These are phyloP conservation scores for Ustilago vetiveriae DNA, from an alignment of 1,284 basidiomycete species.

Conservation along the genomic window DNA sequence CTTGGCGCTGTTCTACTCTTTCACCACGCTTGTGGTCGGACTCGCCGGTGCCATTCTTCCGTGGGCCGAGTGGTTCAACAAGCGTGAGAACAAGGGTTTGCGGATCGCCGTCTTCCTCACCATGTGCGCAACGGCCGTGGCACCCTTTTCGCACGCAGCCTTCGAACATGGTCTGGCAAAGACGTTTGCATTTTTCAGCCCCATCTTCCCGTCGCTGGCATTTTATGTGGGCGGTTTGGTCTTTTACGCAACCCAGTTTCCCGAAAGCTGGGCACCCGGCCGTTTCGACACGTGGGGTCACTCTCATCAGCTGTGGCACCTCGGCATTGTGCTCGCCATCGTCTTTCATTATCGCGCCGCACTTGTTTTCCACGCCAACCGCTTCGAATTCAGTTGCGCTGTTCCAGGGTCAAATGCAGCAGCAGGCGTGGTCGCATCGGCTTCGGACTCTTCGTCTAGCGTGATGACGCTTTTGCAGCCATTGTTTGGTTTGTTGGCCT, in stretches of 20 bases:
- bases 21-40: slow-evolving; percentile 59
- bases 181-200: slow-evolving; percentile 58
- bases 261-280: slow-evolving; percentile 62
- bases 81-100: slow-evolving; percentile 55
- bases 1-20: slow-evolving; percentile 58
- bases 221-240: slow-evolving; percentile 61
- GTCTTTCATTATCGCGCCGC: slow-evolving; percentile 62
- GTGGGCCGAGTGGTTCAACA: slow-evolving; percentile 65
- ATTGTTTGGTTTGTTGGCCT: slow-evolving; percentile 18
- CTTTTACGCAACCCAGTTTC: slow-evolving; percentile 62
- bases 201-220: slow-evolving; percentile 58
- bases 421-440: slow-evolving; percentile 9
- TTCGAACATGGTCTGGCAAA: slow-evolving; percentile 60
- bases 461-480: slow-evolving; percentile 11
- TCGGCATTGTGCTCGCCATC: slow-evolving; percentile 64
- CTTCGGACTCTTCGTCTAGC: neutral
- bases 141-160: slow-evolving; percentile 62
- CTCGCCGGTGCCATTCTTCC: slow-evolving; percentile 62
- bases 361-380: slow-evolving; percentile 57
- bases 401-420: slow-evolving; percentile 17
- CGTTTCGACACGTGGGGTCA: slow-evolving; percentile 62
- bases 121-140: slow-evolving; percentile 62
- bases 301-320: slow-evolving; percentile 66
- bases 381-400: slow-evolving; percentile 62
- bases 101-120: slow-evolving; percentile 62